These are phyloP conservation scores for Sorghum bicolor DNA, from an alignment of 176 grass and related monocot species.

Conservation along the genomic window DNA sequence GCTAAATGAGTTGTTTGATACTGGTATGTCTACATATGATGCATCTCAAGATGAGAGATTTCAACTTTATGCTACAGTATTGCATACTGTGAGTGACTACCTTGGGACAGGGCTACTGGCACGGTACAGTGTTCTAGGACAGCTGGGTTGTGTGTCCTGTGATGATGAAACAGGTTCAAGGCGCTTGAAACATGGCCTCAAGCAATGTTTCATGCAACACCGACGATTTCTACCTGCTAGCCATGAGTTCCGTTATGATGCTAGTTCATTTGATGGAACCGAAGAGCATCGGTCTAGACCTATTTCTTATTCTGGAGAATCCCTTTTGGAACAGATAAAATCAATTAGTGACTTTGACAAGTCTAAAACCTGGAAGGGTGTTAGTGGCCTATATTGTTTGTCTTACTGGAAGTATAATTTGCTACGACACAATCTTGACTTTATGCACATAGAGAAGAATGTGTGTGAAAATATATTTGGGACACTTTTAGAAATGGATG, in stretches of 20 bases:
- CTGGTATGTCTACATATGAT: conserved; percentile 18
- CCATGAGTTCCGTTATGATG: background rate
- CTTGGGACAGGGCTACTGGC: background rate
- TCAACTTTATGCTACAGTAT: background rate
- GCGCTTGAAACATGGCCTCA: background rate
- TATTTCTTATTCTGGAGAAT: background rate
- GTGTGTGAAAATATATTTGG: conserved; percentile 5
- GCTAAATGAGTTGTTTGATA: background rate
- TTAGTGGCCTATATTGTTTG: background rate
- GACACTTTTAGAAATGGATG: background rate
- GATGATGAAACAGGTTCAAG: background rate
- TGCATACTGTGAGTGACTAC: background rate
- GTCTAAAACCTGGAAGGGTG: background rate
- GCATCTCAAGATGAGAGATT: conserved; percentile 18
- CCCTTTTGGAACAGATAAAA: conserved; percentile 1
- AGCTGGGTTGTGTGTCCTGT: background rate
- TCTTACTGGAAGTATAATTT: background rate
- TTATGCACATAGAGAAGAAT: conserved; percentile 11
- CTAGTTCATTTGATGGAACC: conserved; percentile 1
- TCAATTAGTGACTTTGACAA: background rate
- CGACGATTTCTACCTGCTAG: background rate
- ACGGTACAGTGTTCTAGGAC: background rate
- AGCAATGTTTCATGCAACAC: background rate
- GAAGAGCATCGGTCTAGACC: background rate
- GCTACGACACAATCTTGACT: background rate